Conservation (phyloP, 2,329 filamentous ascomycete genomes). For the Calonectria hongkongensis region DNA sequence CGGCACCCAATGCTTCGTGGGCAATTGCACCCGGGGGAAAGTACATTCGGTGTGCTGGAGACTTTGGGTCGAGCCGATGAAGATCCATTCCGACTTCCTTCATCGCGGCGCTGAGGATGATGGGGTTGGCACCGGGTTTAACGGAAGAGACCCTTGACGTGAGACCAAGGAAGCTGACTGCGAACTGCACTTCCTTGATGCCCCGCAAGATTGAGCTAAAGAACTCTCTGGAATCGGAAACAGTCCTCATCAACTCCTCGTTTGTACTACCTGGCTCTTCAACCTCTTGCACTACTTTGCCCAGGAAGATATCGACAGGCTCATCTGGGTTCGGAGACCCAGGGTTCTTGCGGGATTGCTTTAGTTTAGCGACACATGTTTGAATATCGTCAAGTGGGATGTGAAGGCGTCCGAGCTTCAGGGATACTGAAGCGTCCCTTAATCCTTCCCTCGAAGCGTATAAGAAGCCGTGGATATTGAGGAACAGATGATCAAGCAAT, state of each 20-base stretch:
- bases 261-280: constrained; percentile 79
- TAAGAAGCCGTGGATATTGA: constrained; percentile 94
- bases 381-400: constrained; percentile 92
- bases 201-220: constrained; percentile 91
- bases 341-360: constrained; percentile 64
- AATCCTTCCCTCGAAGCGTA: constrained; percentile 91
- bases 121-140: constrained; percentile 79
- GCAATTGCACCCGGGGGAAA: constrained; percentile 94
- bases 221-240: constrained; percentile 95
- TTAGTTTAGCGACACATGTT: constrained; percentile 75
- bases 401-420: constrained; percentile 93
- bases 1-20: constrained; percentile 94
- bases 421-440: constrained; percentile 89
- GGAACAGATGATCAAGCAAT: constrained; percentile 88
- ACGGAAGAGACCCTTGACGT: constrained; percentile 85
- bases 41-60: constrained; percentile 98
- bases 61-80: constrained; percentile 92
- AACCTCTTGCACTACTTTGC: constrained; percentile 84
- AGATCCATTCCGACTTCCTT: constrained; percentile 97
- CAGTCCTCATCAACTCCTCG: constrained; percentile 84
- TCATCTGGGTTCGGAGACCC: constrained; percentile 62
- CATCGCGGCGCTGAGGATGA: constrained; percentile 91
- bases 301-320: constrained; percentile 78
- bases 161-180: constrained; percentile 91
- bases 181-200: constrained; percentile 97